Base-by-base conservation (phyloP, 1,139 yeast genomes). In the Torulaspora pretoriensis region DNA sequence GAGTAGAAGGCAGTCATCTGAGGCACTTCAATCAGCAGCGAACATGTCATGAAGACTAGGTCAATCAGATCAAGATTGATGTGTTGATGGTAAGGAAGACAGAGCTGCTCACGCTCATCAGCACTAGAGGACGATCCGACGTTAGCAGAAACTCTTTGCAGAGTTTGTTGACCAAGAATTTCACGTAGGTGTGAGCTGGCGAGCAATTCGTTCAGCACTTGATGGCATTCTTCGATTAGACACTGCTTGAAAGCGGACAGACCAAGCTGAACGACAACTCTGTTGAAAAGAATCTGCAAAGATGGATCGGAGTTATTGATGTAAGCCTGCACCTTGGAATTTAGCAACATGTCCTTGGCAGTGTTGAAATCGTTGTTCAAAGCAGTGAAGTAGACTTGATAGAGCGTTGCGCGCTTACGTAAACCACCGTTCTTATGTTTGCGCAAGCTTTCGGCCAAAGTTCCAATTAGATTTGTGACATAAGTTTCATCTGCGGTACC, bases 1-100 rank as follows among this genome's bases (percentile, higher is more conserved):
- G 72, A 61, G 40, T 72, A 74, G 48, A 73, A 66, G 62, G 84
- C 77, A 23, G 87, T 86, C 77, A 89, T 81, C 60, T 80, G 80
- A 38, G 99, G 98, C 51, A 92, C 83, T 72, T 94, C 98, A 59
- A 88, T 79, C 64, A 94, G 78, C 68, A 94, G 74, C 34, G 96
- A 87, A 51, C 90, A 77, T 9, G 97, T 92, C 75, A 89, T 79
- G 73, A 85, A 90, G 46, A 87, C 96, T 66, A 95, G 85, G 71
- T 94, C 98, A 60, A 94, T 77, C 59, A 94, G 79, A 72, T 94
- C 98, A 60, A 90, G 75, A 69, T 94, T 94, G 68, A 94, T 89
- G 71, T 94, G 99, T 84, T 88, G 90, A 71, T 94, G 98, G 84
- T 86, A 94, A 49, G 99, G 99, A 64, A 92, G 76, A 66, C 89